Percentiles rank a stretch among this genome's conserved stretches.
phyloP scores from a whole-genome alignment of 176 grass and related monocot genomes.

The Avena insularis region DNA sequence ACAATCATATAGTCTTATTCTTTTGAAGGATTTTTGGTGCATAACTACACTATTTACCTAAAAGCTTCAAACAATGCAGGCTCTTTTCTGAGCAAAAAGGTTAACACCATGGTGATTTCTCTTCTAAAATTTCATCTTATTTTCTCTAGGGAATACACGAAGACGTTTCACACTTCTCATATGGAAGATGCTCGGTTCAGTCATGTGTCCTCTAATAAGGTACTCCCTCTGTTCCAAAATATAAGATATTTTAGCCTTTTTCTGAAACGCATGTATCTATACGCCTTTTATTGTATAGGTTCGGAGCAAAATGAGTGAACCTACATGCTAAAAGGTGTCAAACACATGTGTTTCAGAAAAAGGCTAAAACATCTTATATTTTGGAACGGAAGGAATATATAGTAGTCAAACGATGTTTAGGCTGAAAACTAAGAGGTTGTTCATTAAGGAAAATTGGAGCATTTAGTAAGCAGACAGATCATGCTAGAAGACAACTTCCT shows the following conservation, averaged over 20 bases:
- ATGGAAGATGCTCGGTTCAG: slow-evolving; percentile 50
- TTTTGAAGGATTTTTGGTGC: not conserved
- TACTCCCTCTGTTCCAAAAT: not conserved
- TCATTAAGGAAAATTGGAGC: not conserved
- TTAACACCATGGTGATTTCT: not conserved
- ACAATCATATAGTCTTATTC: not conserved
- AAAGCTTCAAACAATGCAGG: not conserved
- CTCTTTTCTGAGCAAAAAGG: not conserved
- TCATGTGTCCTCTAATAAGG: slow-evolving; percentile 84
- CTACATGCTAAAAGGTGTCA: too few relatives aligned
- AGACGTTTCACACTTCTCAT: slow-evolving; percentile 45
- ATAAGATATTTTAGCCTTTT: too few relatives aligned
- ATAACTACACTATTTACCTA: slow-evolving; percentile 6
- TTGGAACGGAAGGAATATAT: slow-evolving; percentile 3
- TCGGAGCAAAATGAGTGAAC: too few relatives aligned
- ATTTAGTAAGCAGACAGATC: not conserved
- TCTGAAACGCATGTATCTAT: too few relatives aligned
- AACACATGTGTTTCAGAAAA: too few relatives aligned
- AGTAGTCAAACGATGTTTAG: not conserved
- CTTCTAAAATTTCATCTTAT: not conserved
- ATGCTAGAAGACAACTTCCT: not conserved
- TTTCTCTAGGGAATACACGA: slow-evolving; percentile 61
- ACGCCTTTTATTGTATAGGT: too few relatives aligned
- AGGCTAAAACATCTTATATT: too few relatives aligned
- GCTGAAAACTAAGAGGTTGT: not conserved